Percentiles rank a stretch among this genome's conserved stretches.
These are phyloP conservation scores for Penicillium sp. DNA, from an alignment of 2,329 filamentous ascomycete species.

Conservation along the genomic window DNA sequence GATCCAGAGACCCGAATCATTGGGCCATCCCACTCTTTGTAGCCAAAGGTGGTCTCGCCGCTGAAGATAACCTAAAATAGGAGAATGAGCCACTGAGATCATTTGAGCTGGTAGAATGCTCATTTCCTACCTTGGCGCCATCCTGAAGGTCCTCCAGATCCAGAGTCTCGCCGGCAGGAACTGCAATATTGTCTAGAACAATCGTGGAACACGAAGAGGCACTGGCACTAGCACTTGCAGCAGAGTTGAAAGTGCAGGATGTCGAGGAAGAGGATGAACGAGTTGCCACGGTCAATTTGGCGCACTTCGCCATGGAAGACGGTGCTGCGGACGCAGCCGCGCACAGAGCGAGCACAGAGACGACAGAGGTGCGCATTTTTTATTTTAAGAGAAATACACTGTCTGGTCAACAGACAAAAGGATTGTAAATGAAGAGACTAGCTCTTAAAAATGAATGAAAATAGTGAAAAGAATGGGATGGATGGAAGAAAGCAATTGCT, in stretches of 20 bases:
- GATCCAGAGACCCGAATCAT: slow-evolving; percentile 65
- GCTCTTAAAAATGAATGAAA: slow-evolving; percentile 10
- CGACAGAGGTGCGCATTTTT: slow-evolving; percentile 24
- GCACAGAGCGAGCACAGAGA: slow-evolving; percentile 24
- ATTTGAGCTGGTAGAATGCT: no score
- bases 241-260: slow-evolving; percentile 62
- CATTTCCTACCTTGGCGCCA: slow-evolving; percentile 17
- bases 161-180: slow-evolving; percentile 19
- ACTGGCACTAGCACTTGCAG: slow-evolving; percentile 52
- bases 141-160: slow-evolving; percentile 15
- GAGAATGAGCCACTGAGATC: neutral
- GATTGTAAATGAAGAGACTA: slow-evolving; percentile 14
- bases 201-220: slow-evolving; percentile 60
- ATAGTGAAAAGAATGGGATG: slow-evolving; percentile 3
- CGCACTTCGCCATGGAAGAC: slow-evolving; percentile 23
- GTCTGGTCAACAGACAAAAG: slow-evolving; percentile 30
- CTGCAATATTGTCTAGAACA: slow-evolving; percentile 35
- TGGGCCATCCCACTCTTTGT: slow-evolving; percentile 68
- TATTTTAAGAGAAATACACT: slow-evolving; percentile 6
- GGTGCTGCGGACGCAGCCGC: slow-evolving; percentile 29
- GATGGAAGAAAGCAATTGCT: neutral
- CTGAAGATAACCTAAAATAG: slow-evolving; percentile 59
- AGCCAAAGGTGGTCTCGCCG: slow-evolving; percentile 69
- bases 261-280: slow-evolving; percentile 21
- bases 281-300: slow-evolving; percentile 17